These are phyloP conservation scores for Candida dubliniensis DNA, from an alignment of 1,139 yeast species.

Conservation along the genomic window DNA sequence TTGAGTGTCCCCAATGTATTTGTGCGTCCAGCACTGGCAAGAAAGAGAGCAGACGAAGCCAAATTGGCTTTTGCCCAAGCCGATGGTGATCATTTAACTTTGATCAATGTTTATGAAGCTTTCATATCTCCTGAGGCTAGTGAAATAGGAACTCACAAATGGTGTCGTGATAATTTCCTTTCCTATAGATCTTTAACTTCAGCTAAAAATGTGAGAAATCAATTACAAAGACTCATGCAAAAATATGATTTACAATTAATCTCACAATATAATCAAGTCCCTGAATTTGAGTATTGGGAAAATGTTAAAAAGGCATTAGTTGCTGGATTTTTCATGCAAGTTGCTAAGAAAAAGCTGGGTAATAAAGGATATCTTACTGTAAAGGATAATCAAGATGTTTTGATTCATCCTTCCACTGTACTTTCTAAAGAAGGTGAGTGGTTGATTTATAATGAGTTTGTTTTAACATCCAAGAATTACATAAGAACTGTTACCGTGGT, in stretches of 20 bases:
- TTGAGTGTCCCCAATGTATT: conserved; percentile 93
- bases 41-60: conserved; percentile 89
- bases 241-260: conserved; percentile 71
- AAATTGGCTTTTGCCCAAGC: conserved; percentile 88
- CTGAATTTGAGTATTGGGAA: conserved; percentile 65
- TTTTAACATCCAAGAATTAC: conserved; percentile 87
- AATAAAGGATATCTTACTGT: conserved; percentile 79
- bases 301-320: conserved; percentile 84
- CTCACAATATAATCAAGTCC: conserved; percentile 70
- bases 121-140: conserved; percentile 73
- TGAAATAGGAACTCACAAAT: conserved; percentile 59
- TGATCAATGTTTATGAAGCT: conserved; percentile 85
- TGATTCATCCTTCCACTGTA: conserved; percentile 91
- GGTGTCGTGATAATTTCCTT: conserved; percentile 92
- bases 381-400: conserved; percentile 93
- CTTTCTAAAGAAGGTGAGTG: conserved; percentile 84
- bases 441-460: conserved; percentile 94
- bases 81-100: conserved; percentile 92
- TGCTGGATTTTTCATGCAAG: conserved; percentile 98
- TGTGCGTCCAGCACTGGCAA: conserved; percentile 86
- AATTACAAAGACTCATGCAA: conserved; percentile 81
- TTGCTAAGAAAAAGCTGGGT: conserved; percentile 80
- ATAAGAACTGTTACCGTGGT: conserved; percentile 94
- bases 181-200: conserved; percentile 79
- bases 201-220: conserved; percentile 84